Base-by-base conservation (phyloP, 2,329 filamentous ascomycete genomes). In the Thelonectria discophora region DNA sequence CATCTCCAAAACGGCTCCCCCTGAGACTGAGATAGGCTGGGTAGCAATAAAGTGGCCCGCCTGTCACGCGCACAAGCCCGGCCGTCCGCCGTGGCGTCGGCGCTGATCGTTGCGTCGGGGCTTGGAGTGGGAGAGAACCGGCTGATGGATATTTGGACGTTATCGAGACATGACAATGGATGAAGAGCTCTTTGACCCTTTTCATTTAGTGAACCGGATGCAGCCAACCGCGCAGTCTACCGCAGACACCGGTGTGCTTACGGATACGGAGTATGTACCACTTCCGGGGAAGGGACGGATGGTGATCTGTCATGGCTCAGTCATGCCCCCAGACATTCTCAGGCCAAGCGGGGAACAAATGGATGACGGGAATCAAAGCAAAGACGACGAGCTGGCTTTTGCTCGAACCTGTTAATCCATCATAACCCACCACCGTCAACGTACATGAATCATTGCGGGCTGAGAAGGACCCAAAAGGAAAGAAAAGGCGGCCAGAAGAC, bases 21-120 rank as follows among this genome's bases (percentile, higher is more conserved):
- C 60, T 53, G 61, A 66, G 59, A 66, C 60, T 49, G 61, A 66
- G 59, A 66, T 67, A 62, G 47, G 43, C 56, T 52, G 47, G 43
- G 53, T 52, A 24, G 21, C 21, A 24, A 24, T 24, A 24, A 24
- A 58, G 63, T 34, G 62, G 61, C 59, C 21, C 58, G 53, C 39
- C 32, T 58, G 47, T 58, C 42, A 54, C 54, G 59, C 54, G 54
- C 47, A 48, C 58, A 52, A 56, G 54, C 49, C 43, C 24, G 49
- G 24, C 27, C 21, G 46, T 39, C 37, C 46, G 46, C 53, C 18
- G 47, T 42, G 30, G 52, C 46, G 51, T 40, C 53, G 42, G 52
- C 34, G 52, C 47, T 52, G 47, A 51, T 51, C 43, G 42, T 46
- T 52, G 52, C 47, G 48, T 60, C 47, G 21, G 51, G 53, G 45